These are phyloP conservation scores for Annona squamosa DNA, from an alignment of 164 flowering plant species.

Conservation along the genomic window DNA sequence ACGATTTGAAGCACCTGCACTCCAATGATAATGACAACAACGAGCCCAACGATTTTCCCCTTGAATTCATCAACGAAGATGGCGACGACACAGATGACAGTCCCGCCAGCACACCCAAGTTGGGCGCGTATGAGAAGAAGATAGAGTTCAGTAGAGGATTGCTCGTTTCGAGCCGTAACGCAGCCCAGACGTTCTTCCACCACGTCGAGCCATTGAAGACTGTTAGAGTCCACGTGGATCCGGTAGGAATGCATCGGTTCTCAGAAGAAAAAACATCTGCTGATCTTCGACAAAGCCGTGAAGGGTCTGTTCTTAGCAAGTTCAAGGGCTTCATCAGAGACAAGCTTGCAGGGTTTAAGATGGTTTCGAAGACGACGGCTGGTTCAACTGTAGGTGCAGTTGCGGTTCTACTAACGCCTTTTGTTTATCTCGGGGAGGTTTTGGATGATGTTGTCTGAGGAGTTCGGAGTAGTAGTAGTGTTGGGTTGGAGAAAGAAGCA, in stretches of 20 bases:
- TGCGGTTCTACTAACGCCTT: constrained; percentile 28
- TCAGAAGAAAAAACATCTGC: constrained; percentile 8
- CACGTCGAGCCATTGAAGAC: constrained; percentile 60
- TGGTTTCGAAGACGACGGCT: constrained; percentile 11
- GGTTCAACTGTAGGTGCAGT: constrained; percentile 15
- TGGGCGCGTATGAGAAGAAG: constrained; percentile 54
- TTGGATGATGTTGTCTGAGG: neutral
- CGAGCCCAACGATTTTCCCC: constrained; percentile 28
- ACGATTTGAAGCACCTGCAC: neutral
- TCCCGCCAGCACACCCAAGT: constrained; percentile 30
- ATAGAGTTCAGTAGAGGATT: constrained; percentile 62
- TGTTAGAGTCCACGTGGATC: constrained; percentile 52
- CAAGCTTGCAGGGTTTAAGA: constrained; percentile 15
- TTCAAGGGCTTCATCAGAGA: constrained; percentile 20
- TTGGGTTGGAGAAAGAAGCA: constrained; percentile 18
- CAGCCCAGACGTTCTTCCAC: constrained; percentile 66
- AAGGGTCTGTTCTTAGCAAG: constrained; percentile 15
- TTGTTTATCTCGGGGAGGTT: constrained; percentile 22
- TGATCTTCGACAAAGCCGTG: constrained; percentile 1
- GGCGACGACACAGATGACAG: constrained; percentile 27
- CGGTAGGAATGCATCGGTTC: constrained; percentile 15
- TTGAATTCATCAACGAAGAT: constrained; percentile 37
- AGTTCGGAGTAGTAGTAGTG: constrained; percentile 9
- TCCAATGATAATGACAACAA: neutral
- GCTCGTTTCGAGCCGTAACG: constrained; percentile 51